Evolutionary conservation across 2,329 filamentous ascomycete species (phyloP), one percentile per base, ranked within the genome.

Genomic region (Cadophora luteo-olivacea): DNA sequence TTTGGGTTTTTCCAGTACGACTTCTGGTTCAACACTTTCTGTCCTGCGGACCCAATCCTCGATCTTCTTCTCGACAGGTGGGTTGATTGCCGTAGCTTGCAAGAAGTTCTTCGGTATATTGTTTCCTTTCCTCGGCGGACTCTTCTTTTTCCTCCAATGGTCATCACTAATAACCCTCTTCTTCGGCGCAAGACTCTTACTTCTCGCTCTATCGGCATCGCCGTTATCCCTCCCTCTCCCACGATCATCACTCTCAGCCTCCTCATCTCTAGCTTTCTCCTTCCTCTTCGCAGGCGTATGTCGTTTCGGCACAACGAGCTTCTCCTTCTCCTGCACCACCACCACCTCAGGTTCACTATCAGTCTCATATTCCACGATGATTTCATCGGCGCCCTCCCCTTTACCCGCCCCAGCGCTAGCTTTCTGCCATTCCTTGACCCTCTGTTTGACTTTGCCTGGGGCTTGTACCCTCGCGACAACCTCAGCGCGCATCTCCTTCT

Each of bases 121-220:
- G 72, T 12, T 77, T 14, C 78, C 77, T 69, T 79, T 82, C 68
- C 80, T 82, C 0, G 83, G 78, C 9, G 84, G 80, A 67, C 79
- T 84, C 68, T 83, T 84, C 69, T 84, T 85, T 68, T 84, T 85
- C 70, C 85, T 88, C 92, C 95, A 98, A 81, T 97, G 92, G 65
- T 92, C 91, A 81, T 98, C 95, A 78, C 94, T 97, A 70, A 97
- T 89, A 65, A 98, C 93, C 71, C 94, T 89, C 84, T 97, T 97
- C 81, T 93, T 94, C 19, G 95, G 95, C 19, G 74, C 69, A 2
- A 70, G 72, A 66, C 72, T 76, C 62, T 75, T 75, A 61, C 70
- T 72, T 66, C 64, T 73, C 49, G 61, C 66, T 58, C 67, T 74
- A 32, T 36, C 72, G 61, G 25, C 75, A 71, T 57, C 55, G 3